These are phyloP conservation scores for Acrasis kona DNA, from an alignment of 78 protist genomes.

Conservation along the genomic window DNA sequence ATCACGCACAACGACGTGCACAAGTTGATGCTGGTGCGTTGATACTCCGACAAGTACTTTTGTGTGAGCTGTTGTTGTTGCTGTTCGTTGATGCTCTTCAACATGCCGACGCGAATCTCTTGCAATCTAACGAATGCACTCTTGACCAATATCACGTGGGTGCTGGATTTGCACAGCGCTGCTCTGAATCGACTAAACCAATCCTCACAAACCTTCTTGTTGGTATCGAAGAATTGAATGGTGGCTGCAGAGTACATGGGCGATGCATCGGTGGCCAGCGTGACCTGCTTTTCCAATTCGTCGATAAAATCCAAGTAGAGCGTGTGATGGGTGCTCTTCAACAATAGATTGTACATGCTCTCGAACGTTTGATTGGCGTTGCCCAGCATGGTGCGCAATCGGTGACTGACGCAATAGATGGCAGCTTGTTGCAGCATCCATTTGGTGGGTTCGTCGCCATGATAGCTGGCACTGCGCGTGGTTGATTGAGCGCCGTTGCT, in stretches of 20 bases:
- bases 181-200: constrained; percentile 9
- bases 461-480: background rate
- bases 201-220: constrained; percentile 24
- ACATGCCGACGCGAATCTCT: too few relatives aligned
- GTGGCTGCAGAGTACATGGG: background rate
- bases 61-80: background rate
- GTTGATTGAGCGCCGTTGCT: background rate
- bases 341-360: background rate
- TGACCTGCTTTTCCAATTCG: constrained; percentile 7
- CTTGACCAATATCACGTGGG: background rate
- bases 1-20: background rate
- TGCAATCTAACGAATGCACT: background rate
- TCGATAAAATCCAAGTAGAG: background rate
- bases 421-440: background rate
- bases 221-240: constrained; percentile 6
- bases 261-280: background rate
- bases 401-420: background rate
- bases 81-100: background rate
- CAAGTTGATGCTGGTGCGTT: background rate
- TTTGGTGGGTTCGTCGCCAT: background rate
- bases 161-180: background rate
- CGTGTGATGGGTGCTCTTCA: background rate
- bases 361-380: background rate
- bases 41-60: background rate
- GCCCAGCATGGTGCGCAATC: background rate